phyloP scores from a whole-genome alignment of 2,329 filamentous ascomycete species.

The Fonsecaea pedrosoi region DNA sequence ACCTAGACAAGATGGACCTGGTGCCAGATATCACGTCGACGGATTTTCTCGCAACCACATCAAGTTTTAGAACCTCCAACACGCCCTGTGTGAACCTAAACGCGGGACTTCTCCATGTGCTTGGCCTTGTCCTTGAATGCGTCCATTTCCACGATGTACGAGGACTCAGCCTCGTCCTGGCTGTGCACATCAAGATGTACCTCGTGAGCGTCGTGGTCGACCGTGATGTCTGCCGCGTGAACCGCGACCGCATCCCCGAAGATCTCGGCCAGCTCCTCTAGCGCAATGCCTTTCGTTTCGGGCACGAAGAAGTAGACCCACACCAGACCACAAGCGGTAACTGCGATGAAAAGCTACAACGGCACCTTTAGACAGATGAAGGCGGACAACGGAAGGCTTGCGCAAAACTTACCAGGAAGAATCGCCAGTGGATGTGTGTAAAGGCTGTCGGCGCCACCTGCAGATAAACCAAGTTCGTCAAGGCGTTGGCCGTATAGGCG shows the following conservation, averaged over 20 bases:
- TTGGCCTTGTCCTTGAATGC: not conserved
- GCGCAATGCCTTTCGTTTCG: constrained; percentile 45
- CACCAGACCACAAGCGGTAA: constrained; percentile 41
- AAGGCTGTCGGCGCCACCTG: constrained; percentile 40
- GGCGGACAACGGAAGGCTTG: not conserved
- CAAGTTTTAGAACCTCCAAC: not conserved
- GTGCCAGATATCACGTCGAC: not conserved
- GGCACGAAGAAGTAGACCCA: constrained; percentile 46
- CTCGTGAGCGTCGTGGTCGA: constrained; percentile 1
- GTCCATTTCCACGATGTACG: not conserved
- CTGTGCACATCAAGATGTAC: constrained; percentile 1
- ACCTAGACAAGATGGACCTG: not conserved
- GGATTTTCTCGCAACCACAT: not conserved
- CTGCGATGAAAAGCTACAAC: constrained; percentile 40
- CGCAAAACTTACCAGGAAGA: constrained; percentile 38
- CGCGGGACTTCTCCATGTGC: not conserved
- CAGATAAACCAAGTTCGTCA: constrained; percentile 22
- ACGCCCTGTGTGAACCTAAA: not conserved
- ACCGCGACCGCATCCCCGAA: constrained; percentile 43
- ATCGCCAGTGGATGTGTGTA: constrained; percentile 44
- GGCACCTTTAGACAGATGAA: too few species aligned
- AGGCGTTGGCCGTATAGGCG: constrained; percentile 13
- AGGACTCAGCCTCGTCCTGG: not conserved
- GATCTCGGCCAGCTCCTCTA: constrained; percentile 46
- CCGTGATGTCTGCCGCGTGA: constrained; percentile 26